phyloP scores from a whole-genome alignment of 2,329 filamentous ascomycete genomes.

The Calonectria fujianensis region DNA sequence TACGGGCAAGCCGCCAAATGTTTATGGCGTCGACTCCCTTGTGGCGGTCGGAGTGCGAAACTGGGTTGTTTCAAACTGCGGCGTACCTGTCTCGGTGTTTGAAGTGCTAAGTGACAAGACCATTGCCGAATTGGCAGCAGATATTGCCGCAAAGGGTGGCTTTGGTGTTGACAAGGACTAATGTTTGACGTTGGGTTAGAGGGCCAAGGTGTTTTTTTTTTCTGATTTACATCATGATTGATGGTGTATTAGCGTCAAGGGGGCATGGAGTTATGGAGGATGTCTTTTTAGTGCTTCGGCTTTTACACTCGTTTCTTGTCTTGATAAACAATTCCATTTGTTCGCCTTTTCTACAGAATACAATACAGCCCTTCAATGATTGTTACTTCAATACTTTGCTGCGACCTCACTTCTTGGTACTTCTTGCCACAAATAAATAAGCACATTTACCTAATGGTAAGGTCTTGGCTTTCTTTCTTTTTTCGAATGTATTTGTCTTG shows the following conservation, averaged over 20 bases:
- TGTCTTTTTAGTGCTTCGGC: background rate
- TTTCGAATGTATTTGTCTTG: too few relatives aligned
- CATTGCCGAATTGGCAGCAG: conserved; percentile 61
- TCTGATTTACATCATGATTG: background rate
- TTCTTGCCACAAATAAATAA: too few relatives aligned
- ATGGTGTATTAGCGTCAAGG: background rate
- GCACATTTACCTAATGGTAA: too few relatives aligned
- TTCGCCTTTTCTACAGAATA: background rate
- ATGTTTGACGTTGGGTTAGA: background rate
- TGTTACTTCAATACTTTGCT: too few relatives aligned
- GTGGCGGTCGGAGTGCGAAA: conserved; percentile 72
- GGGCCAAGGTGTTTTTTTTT: background rate
- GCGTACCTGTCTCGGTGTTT: conserved; percentile 67
- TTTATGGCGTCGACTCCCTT: conserved; percentile 72
- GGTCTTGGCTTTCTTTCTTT: too few relatives aligned
- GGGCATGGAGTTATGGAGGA: background rate
- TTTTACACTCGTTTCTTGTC: background rate
- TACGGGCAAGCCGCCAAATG: conserved; percentile 61
- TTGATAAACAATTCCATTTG: background rate
- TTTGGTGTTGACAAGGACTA: conserved; percentile 51
- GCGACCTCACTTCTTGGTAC: too few relatives aligned
- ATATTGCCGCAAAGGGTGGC: conserved; percentile 59
- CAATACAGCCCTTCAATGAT: too few relatives aligned
- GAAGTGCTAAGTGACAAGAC: conserved; percentile 67
- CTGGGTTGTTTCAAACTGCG: conserved; percentile 68